These are phyloP conservation scores for Viola odorata DNA, from an alignment of 345 rosid genomes.

Conservation along the genomic window DNA sequence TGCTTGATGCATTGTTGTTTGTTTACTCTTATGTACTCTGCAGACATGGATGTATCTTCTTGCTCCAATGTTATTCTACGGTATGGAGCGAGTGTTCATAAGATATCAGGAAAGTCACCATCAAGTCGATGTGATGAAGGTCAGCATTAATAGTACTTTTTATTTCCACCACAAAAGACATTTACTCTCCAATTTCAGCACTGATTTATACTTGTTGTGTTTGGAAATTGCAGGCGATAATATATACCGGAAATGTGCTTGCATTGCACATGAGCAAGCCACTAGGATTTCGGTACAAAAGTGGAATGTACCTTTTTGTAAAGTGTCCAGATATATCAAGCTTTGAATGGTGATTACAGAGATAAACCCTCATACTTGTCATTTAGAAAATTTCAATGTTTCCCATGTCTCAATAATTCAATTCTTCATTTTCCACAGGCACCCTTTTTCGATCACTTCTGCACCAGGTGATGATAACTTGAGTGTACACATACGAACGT, in stretches of 20 bases:
- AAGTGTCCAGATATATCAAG: slow-evolving; percentile 76
- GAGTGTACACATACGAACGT: slow-evolving; percentile 82
- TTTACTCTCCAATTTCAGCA: background rate
- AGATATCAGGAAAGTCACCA: slow-evolving; percentile 50
- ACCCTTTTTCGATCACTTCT: slow-evolving; percentile 95
- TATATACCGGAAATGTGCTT: slow-evolving; percentile 85
- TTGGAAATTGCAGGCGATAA: slow-evolving; percentile 57
- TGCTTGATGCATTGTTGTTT: too few relatives aligned
- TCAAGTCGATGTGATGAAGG: slow-evolving; percentile 71
- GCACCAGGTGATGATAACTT: slow-evolving; percentile 83
- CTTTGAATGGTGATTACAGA: slow-evolving; percentile 65
- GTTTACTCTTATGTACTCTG: slow-evolving; percentile 1
- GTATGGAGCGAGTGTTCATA: slow-evolving; percentile 51
- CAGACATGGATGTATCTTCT: slow-evolving; percentile 93
- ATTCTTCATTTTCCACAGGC: slow-evolving; percentile 40
- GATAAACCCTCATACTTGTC: background rate
- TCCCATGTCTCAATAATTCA: background rate
- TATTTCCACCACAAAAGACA: background rate
- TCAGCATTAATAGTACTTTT: slow-evolving; percentile 11
- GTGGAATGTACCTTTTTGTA: slow-evolving; percentile 95
- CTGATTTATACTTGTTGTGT: background rate
- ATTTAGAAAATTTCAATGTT: background rate
- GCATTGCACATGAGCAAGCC: slow-evolving; percentile 87
- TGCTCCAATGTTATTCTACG: slow-evolving; percentile 53
- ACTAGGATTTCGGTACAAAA: slow-evolving; percentile 66